phyloP scores from a whole-genome alignment of 768 basidiomycete species.

The Amanita subjunquillea region DNA sequence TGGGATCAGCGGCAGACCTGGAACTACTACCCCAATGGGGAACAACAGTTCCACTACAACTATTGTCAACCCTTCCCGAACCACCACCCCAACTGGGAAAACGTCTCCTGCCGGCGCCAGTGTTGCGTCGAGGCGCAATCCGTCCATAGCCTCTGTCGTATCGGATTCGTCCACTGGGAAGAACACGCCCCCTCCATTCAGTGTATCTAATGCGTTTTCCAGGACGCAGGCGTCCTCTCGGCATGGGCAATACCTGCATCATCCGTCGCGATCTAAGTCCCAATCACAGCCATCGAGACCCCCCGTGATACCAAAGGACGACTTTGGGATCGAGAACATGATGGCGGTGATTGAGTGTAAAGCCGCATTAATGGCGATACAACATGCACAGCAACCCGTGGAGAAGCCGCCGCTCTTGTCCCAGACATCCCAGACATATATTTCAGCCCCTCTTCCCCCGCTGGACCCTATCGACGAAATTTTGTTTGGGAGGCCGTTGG shows the following conservation, averaged over 20 bases:
- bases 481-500: slow-evolving; percentile 58
- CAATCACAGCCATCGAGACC: slow-evolving; percentile 26
- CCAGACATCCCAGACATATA: not conserved
- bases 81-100: slow-evolving; percentile 14
- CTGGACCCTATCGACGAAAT: slow-evolving; percentile 62
- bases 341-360: slow-evolving; percentile 76
- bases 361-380: slow-evolving; percentile 20
- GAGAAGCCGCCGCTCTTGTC: slow-evolving; percentile 11
- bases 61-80: slow-evolving; percentile 10
- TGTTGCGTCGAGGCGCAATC: slow-evolving; percentile 34
- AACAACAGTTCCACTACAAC: not conserved
- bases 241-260: not conserved
- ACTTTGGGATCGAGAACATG: slow-evolving; percentile 83
- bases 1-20: slow-evolving; percentile 3
- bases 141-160: slow-evolving; percentile 67
- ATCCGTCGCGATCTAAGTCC: not conserved
- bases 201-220: not conserved
- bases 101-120: slow-evolving; percentile 19
- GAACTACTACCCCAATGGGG: slow-evolving; percentile 9
- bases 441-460: slow-evolving; percentile 13
- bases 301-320: slow-evolving; percentile 55
- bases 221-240: slow-evolving; percentile 1
- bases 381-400: slow-evolving; percentile 8
- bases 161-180: slow-evolving; percentile 46
- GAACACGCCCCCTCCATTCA: not conserved